Conservation (phyloP, 768 basidiomycete species). For the Royoungia palumana region DNA sequence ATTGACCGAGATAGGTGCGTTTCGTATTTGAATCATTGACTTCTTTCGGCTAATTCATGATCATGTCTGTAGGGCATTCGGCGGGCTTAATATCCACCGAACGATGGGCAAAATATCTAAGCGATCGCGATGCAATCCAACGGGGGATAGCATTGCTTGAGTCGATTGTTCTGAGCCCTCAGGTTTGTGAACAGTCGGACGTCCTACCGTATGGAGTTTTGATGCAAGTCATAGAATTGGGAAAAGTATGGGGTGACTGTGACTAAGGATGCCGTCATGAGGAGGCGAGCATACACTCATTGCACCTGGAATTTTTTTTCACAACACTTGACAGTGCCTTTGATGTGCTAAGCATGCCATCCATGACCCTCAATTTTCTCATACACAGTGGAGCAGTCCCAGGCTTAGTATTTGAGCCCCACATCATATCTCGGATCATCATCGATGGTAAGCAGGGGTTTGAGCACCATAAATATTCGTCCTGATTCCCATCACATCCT, state of each 20-base stretch:
- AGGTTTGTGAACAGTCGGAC: slow-evolving; percentile 24
- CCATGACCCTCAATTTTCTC: slow-evolving; percentile 45
- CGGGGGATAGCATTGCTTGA: slow-evolving; percentile 35
- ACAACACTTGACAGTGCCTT: slow-evolving; percentile 53
- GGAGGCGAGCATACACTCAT: slow-evolving; percentile 34
- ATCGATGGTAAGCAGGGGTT: slow-evolving; percentile 57
- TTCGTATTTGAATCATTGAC: not conserved
- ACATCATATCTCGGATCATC: slow-evolving; percentile 56
- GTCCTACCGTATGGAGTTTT: not conserved
- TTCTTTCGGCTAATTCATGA: not conserved
- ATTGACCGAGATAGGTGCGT: slow-evolving; percentile 68
- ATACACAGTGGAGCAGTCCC: slow-evolving; percentile 39
- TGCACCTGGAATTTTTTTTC: not conserved
- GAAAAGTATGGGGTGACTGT: slow-evolving; percentile 39
- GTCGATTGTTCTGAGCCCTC: slow-evolving; percentile 37
- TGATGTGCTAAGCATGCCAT: slow-evolving; percentile 63
- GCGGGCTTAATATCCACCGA: slow-evolving; percentile 41
- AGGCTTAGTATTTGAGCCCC: slow-evolving; percentile 47
- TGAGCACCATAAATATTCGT: not conserved
- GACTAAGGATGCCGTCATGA: slow-evolving; percentile 39
- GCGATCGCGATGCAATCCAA: slow-evolving; percentile 33
- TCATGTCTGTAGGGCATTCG: slow-evolving; percentile 30
- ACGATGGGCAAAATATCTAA: slow-evolving; percentile 42
- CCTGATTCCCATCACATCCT: slow-evolving; percentile 2
- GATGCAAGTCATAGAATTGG: slow-evolving; percentile 37